Conservation (phyloP, 106 monocot genomes). For the Platanthera zijinensis region DNA sequence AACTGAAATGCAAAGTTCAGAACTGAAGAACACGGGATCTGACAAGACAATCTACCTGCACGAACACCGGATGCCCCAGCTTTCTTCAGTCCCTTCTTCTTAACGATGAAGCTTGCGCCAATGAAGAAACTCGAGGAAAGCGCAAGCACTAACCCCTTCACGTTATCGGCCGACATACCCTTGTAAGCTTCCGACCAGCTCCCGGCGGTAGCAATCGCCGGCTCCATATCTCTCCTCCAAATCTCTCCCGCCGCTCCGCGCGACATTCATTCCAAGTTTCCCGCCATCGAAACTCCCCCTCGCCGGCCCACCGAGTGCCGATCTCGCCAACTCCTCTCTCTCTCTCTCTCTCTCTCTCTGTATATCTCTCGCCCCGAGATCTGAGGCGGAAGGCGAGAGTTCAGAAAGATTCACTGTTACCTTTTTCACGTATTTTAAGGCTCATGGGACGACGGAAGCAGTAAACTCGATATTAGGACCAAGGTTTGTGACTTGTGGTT, state of each 20-base stretch:
- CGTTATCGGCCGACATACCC: conserved; percentile 63
- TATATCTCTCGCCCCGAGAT: background rate
- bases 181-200: conserved; percentile 21
- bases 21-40: background rate
- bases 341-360: background rate
- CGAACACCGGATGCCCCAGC: conserved; percentile 74
- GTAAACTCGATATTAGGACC: background rate
- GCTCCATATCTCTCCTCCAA: background rate
- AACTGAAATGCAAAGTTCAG: background rate
- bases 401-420: background rate
- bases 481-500: background rate
- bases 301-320: background rate
- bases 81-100: conserved; percentile 87
- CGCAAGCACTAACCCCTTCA: conserved; percentile 65
- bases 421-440: background rate
- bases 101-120: conserved; percentile 68
- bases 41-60: conserved; percentile 46
- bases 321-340: background rate
- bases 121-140: conserved; percentile 71
- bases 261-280: background rate
- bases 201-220: background rate
- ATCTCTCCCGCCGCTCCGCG: background rate
- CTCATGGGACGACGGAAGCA: background rate
- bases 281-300: background rate
- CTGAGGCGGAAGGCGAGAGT: background rate